Evolutionary conservation across 176 grass and related monocot genomes (phyloP).

Genomic region (Carex kokanica): DNA sequence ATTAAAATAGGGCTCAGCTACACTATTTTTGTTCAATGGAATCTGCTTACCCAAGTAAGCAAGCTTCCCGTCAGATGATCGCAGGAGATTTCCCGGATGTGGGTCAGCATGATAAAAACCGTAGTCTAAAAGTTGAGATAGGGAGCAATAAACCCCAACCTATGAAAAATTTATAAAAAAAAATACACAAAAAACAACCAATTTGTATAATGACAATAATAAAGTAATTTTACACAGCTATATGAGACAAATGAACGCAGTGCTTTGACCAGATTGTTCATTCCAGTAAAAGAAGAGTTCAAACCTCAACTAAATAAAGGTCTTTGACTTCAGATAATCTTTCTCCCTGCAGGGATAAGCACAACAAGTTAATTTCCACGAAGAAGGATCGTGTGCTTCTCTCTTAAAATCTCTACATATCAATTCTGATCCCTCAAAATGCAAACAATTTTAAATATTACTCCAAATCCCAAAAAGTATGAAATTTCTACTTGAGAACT

Average conservation of each 20-base stretch:
- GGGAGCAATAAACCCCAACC: constrained; percentile 97
- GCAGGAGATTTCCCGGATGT: constrained; percentile 95
- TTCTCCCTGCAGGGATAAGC: constrained; percentile 41
- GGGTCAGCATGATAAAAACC: constrained; percentile 99
- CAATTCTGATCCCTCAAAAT: not conserved
- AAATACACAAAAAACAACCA: not conserved
- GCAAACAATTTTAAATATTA: not conserved
- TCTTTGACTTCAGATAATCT: constrained; percentile 83
- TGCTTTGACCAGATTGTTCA: constrained; percentile 2
- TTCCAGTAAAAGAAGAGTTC: constrained; percentile 10
- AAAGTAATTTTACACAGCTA: not conserved
- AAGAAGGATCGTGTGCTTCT: not conserved
- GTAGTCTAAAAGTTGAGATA: constrained; percentile 95
- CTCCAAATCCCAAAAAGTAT: not conserved
- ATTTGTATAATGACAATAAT: not conserved
- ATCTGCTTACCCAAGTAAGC: constrained; percentile 81
- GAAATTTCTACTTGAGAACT: not conserved
- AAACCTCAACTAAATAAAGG: constrained; percentile 92
- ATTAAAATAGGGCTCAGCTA: constrained; percentile 17
- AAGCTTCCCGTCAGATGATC: constrained; percentile 80
- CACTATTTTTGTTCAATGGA: constrained; percentile 18
- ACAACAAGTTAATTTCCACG: not conserved
- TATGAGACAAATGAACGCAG: not conserved
- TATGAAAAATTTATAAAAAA: constrained; percentile 33
- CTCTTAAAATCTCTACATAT: not conserved